Base-by-base conservation (phyloP, 352 stramenopile species). In the Discostella stelligera region DNA sequence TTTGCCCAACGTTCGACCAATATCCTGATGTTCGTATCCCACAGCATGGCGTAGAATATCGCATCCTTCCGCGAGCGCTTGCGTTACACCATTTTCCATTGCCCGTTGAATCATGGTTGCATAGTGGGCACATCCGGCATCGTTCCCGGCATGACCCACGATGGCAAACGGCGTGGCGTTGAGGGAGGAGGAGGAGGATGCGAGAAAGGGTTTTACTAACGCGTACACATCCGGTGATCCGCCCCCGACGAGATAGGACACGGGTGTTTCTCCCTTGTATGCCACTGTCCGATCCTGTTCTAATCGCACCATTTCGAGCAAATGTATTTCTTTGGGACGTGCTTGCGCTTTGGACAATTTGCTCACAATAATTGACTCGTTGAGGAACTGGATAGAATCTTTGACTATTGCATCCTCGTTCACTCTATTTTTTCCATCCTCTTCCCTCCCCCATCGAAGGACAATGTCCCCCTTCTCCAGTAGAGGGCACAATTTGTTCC, bases 251-350 rank as follows among this genome's bases (percentile, higher is more conserved):
- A 74, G 55, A 44, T 71, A 82, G 25, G 63, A 44, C n/a, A 72
- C 63, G 0, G 73, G 41, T 13, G 37, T 48, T 7, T 71, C 46
- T 7, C 14, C 32, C 25, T 50, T 61, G 11, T 39, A 63, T 16
- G 14, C 14, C 9, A 55, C 37, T 0, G 54, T 41, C 13, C 75
- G 48, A 66, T 78, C 67, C 20, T 60, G 39, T 41, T 74, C 68
- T n/a, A 82, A 66, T 13, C 65, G 56, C 11, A 82, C 53, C 75
- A 82, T 82, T 62, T 82, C 75, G 8, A 82, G 50, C 21, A 82
- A 50, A 60, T 78, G 46, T 32, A 82, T 56, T n/a, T 50, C 68
- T 14, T 56, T 65, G 13, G 41, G 30, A n/a, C 62, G 14, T 53
- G 75, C 67, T 21, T 78, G 54, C 10, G 20, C 11, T 49, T 77